Base-by-base conservation (phyloP, 371 early-diverging fungal genomes). In the Aphelidium insulamus region DNA sequence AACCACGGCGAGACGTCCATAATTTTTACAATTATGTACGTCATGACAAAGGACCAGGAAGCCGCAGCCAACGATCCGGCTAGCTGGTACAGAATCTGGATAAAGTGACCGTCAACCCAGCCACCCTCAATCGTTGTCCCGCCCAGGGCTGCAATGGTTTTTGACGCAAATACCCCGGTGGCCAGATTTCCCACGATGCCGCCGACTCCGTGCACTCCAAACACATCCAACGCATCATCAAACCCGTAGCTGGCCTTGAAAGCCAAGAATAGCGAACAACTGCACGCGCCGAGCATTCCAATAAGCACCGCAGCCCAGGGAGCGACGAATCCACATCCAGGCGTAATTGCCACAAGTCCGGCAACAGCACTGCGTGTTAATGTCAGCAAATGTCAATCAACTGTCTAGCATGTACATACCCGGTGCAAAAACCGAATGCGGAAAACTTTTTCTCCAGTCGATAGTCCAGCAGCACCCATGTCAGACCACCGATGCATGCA, bases 331-430 rank as follows among this genome's bases (percentile, higher is more conserved):
- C 92, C 92, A 2, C 83, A 67, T 3, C 64, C 84, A 7, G 92
- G 92, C 0, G 92, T 90, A 39, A 90, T 85, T 10, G 77, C 69
- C 3, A 86, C 91, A n/a, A 90, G 52, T 7, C 85, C 92, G 8
- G 84, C 69, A 21, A 91, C 77, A 12, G 80, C 85, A 20, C 88
- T n/a, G n/a, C n/a, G n/a, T n/a, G n/a, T n/a, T n/a, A n/a, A n/a
- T n/a, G n/a, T n/a, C n/a, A n/a, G n/a, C n/a, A n/a, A n/a, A n/a
- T n/a, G n/a, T n/a, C n/a, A n/a, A n/a, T n/a, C n/a, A n/a, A n/a
- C n/a, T n/a, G n/a, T n/a, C n/a, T n/a, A n/a, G n/a, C n/a, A n/a
- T n/a, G n/a, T n/a, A n/a, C n/a, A n/a, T n/a, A n/a, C n/a, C n/a
- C 91, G 3, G 79, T 74, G 50, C 90, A 88, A 48, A 83, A 86